Base-by-base conservation (phyloP, 345 rosid species). In the Aquilaria sinensis region DNA sequence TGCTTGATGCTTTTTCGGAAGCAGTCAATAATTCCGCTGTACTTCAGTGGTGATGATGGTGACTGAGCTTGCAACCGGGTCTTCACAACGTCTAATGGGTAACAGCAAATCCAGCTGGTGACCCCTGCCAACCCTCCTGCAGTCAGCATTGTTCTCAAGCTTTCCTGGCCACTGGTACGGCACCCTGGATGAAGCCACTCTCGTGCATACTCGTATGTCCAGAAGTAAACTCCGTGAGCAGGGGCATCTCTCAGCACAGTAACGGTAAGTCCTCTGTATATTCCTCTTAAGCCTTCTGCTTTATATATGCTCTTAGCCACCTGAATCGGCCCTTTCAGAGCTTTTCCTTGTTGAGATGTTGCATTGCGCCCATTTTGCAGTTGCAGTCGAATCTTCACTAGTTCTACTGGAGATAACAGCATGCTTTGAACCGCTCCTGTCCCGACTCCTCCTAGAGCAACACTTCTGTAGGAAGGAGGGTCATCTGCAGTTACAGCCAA, bases 71-170 rank as follows among this genome's bases (percentile, higher is more conserved):
- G 96, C 56, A 90, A 72, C 71, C 99, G 79, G 32, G 99, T 94
- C 73, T 94, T 94, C 47, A 91, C 55, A 9, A 91, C 99, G 56
- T 94, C 97, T 41, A 87, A 64, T 9, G 99, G 99, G 66, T 94
- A 91, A 67, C 93, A 91, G 64, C 77, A 72, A 45, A 84, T 77
- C 99, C 97, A 91, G 77, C 99, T 94, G 2, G 96, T 83, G 4
- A 94, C 97, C 46, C 96, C 99, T 3, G 93, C 99, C 4, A 86
- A 73, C 14, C 97, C 96, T 60, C 97, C 97, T 0, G 97, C 84
- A 1, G 80, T 31, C 66, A 94, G 77, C 97, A 87, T 91, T 31
- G 96, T 94, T 57, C 55, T 68, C 65, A 94, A 66, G 64, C 72
- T 78, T 72, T 88, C 97, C 16, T 88, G 70, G 12, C 96, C 70